These are phyloP conservation scores for Silene conica DNA, from an alignment of 148 eudicot species.

Conservation along the genomic window DNA sequence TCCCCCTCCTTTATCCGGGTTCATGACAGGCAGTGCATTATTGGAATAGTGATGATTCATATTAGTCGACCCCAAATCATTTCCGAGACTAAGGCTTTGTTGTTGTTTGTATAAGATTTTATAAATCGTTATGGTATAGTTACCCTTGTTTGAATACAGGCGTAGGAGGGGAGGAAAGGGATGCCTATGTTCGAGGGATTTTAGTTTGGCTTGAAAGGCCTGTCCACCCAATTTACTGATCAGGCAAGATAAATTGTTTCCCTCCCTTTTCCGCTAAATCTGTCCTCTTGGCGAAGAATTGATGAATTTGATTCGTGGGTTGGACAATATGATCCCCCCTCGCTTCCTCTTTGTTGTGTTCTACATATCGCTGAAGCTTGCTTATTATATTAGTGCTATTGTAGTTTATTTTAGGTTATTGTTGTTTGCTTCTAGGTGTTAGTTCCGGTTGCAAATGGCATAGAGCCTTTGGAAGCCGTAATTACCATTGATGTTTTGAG, in stretches of 20 bases:
- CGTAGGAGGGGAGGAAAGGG: neutral
- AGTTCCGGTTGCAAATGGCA: conserved; percentile 90
- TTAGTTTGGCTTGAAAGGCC: neutral
- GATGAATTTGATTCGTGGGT: neutral
- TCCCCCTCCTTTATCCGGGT: too few relatives aligned
- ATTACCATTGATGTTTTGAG: conserved; percentile 70
- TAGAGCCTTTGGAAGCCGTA: conserved; percentile 97
- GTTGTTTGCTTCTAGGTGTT: conserved; percentile 48
- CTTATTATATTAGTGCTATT: neutral
- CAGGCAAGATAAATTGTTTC: neutral
- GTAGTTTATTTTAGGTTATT: neutral
- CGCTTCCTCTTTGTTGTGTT: too few relatives aligned
- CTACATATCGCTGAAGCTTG: neutral
- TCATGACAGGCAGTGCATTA: too few relatives aligned
- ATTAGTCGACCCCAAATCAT: too few relatives aligned
- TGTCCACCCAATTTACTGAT: too few relatives aligned
- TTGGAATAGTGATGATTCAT: too few relatives aligned
- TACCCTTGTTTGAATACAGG: neutral
- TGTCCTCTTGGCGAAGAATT: neutral
- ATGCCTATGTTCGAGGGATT: too few relatives aligned
- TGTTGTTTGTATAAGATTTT: neutral
- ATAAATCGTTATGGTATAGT: neutral
- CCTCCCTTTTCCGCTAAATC: neutral
- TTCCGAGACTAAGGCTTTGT: too few relatives aligned
- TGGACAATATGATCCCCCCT: neutral